Conservation (phyloP, 257 asterid species). For the Solanum bukasovii region DNA sequence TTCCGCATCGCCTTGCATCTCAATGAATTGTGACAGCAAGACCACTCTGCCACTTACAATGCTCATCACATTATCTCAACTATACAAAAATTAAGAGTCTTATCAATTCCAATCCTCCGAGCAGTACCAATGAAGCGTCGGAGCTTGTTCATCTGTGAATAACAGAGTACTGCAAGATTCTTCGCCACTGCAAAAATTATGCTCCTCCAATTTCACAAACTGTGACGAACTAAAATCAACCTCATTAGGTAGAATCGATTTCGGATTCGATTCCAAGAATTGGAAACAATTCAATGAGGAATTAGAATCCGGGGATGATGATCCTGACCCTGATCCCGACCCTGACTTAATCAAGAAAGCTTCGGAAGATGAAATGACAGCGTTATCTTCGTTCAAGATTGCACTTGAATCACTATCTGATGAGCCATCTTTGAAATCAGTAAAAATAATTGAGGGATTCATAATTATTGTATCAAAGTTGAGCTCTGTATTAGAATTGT, state of each 20-base stretch:
- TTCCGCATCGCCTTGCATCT: neutral
- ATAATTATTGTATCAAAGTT: slow-evolving; percentile 14
- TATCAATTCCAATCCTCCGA: slow-evolving; percentile 65
- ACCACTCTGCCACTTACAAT: neutral
- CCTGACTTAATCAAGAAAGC: slow-evolving; percentile 12
- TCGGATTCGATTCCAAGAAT: slow-evolving; percentile 15
- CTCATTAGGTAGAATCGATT: slow-evolving; percentile 20
- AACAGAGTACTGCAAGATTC: slow-evolving; percentile 70
- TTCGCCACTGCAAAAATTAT: slow-evolving; percentile 53
- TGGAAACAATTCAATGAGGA: slow-evolving; percentile 10
- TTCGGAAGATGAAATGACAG: slow-evolving; percentile 32
- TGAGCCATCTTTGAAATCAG: slow-evolving; percentile 58
- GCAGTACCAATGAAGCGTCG: slow-evolving; percentile 68
- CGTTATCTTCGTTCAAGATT: slow-evolving; percentile 57
- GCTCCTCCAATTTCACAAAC: slow-evolving; percentile 74
- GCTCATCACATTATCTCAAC: neutral
- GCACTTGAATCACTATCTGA: slow-evolving; percentile 81
- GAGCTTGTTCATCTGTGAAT: slow-evolving; percentile 79
- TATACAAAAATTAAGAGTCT: neutral
- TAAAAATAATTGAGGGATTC: slow-evolving; percentile 13
- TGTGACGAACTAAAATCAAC: slow-evolving; percentile 31
- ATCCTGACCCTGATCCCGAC: neutral
- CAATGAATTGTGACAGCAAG: neutral
- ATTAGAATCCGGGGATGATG: neutral
- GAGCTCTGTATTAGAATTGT: slow-evolving; percentile 15